Evolutionary conservation across 345 rosid genomes (phyloP).

Genomic region (Dipteronia sinensis): DNA sequence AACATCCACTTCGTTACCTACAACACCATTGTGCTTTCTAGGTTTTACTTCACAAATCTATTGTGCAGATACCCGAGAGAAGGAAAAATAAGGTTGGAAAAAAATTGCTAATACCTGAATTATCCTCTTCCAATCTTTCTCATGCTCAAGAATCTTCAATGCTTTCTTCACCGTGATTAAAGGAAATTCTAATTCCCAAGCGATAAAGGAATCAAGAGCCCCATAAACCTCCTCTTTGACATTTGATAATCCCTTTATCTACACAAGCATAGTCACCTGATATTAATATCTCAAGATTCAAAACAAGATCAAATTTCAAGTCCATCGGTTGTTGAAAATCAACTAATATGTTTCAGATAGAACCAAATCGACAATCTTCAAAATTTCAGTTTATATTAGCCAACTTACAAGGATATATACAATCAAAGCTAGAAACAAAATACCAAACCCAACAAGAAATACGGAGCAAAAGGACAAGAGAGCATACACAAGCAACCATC

Average conservation of each 20-base stretch:
- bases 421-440: neutral
- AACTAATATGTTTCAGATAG: no score
- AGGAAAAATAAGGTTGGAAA: neutral
- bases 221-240: constrained; percentile 95
- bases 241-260: constrained; percentile 77
- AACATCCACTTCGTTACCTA: constrained; percentile 96
- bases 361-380: neutral
- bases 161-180: constrained; percentile 87
- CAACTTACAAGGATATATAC: neutral
- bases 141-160: constrained; percentile 68
- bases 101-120: constrained; percentile 55
- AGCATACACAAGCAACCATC: constrained; percentile 67
- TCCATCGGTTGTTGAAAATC: neutral
- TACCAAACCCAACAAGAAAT: neutral
- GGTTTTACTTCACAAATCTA: neutral
- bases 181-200: constrained; percentile 97
- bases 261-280: constrained; percentile 9
- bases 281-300: constrained; percentile 10
- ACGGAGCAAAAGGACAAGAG: no score
- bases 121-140: constrained; percentile 89
- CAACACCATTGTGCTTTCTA: constrained; percentile 8
- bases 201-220: constrained; percentile 89
- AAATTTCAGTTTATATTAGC: neutral
- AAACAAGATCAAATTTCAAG: constrained; percentile 14
- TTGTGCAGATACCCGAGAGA: neutral